These are phyloP conservation scores for Beauveria medogensis DNA, from an alignment of 2,329 filamentous ascomycete species.

Conservation along the genomic window DNA sequence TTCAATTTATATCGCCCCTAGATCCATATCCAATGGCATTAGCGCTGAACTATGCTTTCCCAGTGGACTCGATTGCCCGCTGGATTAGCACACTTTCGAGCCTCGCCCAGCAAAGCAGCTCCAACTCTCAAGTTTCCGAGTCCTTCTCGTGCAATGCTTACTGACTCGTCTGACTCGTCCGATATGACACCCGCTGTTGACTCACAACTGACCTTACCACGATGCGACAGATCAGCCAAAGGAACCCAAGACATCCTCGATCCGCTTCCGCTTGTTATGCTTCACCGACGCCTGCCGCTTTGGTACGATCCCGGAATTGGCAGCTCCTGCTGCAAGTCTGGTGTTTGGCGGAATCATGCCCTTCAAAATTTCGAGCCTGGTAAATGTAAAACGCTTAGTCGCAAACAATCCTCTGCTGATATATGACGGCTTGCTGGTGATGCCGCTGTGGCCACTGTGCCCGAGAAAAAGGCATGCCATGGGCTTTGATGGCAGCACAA, in stretches of 20 bases:
- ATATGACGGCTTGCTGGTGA: slow-evolving; percentile 27
- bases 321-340: background rate
- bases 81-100: too few relatives aligned
- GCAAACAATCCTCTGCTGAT: slow-evolving; percentile 27
- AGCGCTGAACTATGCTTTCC: background rate
- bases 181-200: background rate
- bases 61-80: background rate
- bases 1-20: background rate
- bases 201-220: background rate
- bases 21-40: background rate
- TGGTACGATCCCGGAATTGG: too few relatives aligned
- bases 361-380: slow-evolving; percentile 12
- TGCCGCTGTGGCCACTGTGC: slow-evolving; percentile 27
- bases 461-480: slow-evolving; percentile 30
- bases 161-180: background rate
- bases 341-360: slow-evolving; percentile 3
- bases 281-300: slow-evolving; percentile 18
- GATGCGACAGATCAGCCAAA: slow-evolving; percentile 16
- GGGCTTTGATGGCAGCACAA: slow-evolving; percentile 31
- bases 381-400: slow-evolving; percentile 27
- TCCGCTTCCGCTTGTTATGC: slow-evolving; percentile 25
- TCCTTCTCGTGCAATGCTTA: background rate
- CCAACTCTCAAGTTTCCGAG: background rate
- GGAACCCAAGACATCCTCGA: slow-evolving; percentile 27
- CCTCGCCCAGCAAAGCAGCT: background rate